These are phyloP conservation scores for Alternaria rosae DNA, from an alignment of 2,329 filamentous ascomycete species.

Conservation along the genomic window DNA sequence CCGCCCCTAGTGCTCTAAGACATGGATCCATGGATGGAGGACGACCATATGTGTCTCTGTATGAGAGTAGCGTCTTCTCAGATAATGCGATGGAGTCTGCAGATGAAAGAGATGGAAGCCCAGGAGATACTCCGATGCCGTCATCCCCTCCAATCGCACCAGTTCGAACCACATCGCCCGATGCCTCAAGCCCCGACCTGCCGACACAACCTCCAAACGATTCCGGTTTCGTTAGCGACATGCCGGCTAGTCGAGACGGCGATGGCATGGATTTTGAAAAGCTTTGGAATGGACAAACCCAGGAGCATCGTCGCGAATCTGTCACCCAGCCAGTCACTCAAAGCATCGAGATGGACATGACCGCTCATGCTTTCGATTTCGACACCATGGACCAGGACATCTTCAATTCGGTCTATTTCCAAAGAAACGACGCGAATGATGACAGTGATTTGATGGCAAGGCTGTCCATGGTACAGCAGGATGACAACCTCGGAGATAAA, in stretches of 20 bases:
- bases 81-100: slow-evolving; percentile 55
- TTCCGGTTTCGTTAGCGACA: slow-evolving; percentile 86
- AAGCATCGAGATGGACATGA: slow-evolving; percentile 30
- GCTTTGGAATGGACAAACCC: slow-evolving; percentile 29
- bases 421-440: slow-evolving; percentile 5
- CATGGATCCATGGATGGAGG: slow-evolving; percentile 65
- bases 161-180: slow-evolving; percentile 64
- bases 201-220: slow-evolving; percentile 68
- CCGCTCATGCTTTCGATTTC: slow-evolving; percentile 8
- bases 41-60: slow-evolving; percentile 44
- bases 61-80: slow-evolving; percentile 45
- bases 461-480: slow-evolving; percentile 4
- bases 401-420: slow-evolving; percentile 11
- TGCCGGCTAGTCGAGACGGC: slow-evolving; percentile 71
- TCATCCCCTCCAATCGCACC: slow-evolving; percentile 85
- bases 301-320: slow-evolving; percentile 20
- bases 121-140: slow-evolving; percentile 75
- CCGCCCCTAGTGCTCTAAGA: slow-evolving; percentile 61
- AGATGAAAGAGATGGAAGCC: slow-evolving; percentile 56
- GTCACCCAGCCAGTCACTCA: slow-evolving; percentile 28
- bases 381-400: slow-evolving; percentile 16
- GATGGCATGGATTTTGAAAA: slow-evolving; percentile 61
- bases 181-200: slow-evolving; percentile 78
- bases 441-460: slow-evolving; percentile 4
- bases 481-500: background rate